A percentile compares a stretch with the other conserved stretches of the same genome.
Evolutionary conservation across 2,329 filamentous ascomycete species (phyloP).

Genomic region (Colletotrichum coccodes): DNA sequence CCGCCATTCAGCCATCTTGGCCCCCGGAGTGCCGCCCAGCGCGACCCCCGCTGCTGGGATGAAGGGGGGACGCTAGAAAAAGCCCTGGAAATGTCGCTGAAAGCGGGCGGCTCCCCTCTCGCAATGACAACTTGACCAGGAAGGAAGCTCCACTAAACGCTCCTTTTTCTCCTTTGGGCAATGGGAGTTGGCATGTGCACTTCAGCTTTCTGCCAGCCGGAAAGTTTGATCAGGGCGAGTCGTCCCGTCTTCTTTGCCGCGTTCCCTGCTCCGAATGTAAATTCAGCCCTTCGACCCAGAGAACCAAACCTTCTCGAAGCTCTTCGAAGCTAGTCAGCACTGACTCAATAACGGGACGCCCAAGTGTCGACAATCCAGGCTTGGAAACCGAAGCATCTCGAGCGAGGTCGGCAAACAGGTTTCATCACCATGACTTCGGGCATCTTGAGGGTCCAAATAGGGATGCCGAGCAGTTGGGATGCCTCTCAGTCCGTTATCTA

Average conservation of each 20-base stretch:
- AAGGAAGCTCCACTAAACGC: constrained; percentile 14
- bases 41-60: neutral
- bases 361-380: neutral
- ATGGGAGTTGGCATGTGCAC: neutral
- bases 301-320: neutral
- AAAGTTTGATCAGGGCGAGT: neutral
- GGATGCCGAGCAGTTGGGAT: neutral
- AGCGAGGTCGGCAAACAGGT: neutral
- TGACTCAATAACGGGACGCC: neutral
- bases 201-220: neutral
- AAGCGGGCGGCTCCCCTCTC: neutral
- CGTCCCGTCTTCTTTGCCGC: neutral
- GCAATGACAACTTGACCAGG: neutral
- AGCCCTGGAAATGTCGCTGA: constrained; percentile 10
- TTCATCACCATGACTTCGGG: neutral
- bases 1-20: too few species aligned
- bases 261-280: neutral
- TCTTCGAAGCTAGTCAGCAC: too few species aligned
- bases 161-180: neutral
- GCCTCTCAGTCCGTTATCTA: neutral
- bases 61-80: neutral
- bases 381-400: neutral
- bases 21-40: too few species aligned
- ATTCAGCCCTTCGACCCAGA: neutral
- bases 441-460: neutral